Evolutionary conservation across 768 basidiomycete genomes (phyloP), one percentile per base, ranked within the genome.

Genomic region (Tephrocybe sp.): DNA sequence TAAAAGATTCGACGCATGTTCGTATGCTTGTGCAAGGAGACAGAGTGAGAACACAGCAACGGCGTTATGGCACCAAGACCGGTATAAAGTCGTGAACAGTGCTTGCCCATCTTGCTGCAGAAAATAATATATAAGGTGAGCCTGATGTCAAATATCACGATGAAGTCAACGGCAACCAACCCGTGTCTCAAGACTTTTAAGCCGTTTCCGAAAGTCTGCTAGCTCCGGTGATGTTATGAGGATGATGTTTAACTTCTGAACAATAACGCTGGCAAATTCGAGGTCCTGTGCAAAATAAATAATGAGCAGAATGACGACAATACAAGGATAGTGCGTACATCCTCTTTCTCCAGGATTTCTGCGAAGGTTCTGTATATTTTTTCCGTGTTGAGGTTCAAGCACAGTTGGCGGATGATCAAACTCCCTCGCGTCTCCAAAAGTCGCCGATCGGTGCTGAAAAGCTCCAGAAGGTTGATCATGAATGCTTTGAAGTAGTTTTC

Each of bases 21-120:
- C 97, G 58, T 99, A 99, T 2, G 97, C 96, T 65, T 99, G 97
- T 5, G 97, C 97, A 21, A 99, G 77, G 24, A 99, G 77, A 66
- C 97, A 99, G 5, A 99, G 77, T 1, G 97, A 93, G 64, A 99
- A 97, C 1, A 93, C 93, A 0, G 97, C 88, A 35, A 98, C 95
- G 1, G 96, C 90, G 62, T 98, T 98, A 60, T 99, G 97, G 64
- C 94, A 98, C 97, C 97, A 99, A 16, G 94, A 98, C 16, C 92
- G 80, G 61, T 99, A 99, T 3, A 99, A 72, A 0, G 89, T 91
- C 9, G 89, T 91, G 65, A 98, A 99, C 18, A 99, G 67, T 13
- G 90, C 90, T 70, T 98, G 97, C 2, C 96, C 95, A 57, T 99
- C 97, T 89, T 96, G 86, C 84, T 87, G 51, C 27, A 44, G n/a